Conservation (phyloP, 108 stramenopile genomes). For the Pelagomonas calceolata region DNA sequence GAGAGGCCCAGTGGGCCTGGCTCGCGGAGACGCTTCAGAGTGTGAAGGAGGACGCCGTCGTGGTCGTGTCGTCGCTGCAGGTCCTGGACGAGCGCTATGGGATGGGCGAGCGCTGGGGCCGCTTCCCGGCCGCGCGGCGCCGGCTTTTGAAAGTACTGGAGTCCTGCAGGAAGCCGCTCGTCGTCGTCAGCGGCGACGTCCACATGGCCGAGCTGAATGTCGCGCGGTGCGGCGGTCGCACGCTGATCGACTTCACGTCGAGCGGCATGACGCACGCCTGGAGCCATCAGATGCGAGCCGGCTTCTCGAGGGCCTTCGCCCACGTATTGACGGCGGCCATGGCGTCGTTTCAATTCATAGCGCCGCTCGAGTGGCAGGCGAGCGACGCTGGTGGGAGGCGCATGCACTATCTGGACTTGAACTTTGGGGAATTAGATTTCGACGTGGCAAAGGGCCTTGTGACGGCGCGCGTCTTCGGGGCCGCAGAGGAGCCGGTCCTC, state of each 20-base stretch:
- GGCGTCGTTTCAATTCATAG: background rate
- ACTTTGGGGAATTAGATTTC: conserved; percentile 17
- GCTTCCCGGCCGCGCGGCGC: conserved; percentile 1
- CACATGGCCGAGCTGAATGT: conserved; percentile 14
- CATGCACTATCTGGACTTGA: conserved; percentile 2
- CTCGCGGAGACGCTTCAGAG: background rate
- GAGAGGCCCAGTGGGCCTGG: conserved; percentile 19
- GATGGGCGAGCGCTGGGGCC: conserved; percentile 10
- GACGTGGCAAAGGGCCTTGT: background rate
- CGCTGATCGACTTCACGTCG: conserved; percentile 9
- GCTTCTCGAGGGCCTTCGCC: background rate
- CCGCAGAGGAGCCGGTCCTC: background rate
- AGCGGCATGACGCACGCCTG: conserved; percentile 17
- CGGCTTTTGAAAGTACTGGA: conserved; percentile 7
- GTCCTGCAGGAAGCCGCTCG: background rate
- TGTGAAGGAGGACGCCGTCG: conserved; percentile 5
- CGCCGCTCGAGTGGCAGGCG: background rate
- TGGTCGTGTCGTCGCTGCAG: conserved; percentile 14
- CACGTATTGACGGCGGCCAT: conserved; percentile 1
- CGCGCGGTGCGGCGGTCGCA: background rate
- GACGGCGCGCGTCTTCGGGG: conserved; percentile 1
- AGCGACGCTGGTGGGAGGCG: background rate
- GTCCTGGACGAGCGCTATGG: background rate
- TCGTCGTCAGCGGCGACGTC: conserved; percentile 16
- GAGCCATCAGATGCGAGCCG: background rate